Evolutionary conservation across 306 rosid genomes (phyloP).

Genomic region (Cucurbita ficifolia): DNA sequence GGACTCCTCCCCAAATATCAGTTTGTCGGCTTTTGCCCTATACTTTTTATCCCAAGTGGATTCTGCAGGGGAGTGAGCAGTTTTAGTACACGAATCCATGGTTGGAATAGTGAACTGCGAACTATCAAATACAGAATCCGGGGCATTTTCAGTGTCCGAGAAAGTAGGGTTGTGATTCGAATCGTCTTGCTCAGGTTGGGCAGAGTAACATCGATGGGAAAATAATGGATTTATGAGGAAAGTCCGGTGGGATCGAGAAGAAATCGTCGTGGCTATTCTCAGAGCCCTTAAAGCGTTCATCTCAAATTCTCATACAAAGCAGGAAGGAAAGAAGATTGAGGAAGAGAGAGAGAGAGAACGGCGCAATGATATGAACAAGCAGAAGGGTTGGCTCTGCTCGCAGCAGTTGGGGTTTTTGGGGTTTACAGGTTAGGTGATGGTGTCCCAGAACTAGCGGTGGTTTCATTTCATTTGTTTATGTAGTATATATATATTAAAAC

Average conservation of each 20-base stretch:
- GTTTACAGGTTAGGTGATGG: not conserved
- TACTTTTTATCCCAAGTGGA: constrained; percentile 45
- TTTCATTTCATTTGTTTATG: not conserved
- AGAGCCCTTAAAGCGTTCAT: constrained; percentile 56
- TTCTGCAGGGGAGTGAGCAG: not conserved
- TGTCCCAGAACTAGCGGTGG: not conserved
- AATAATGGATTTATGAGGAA: not conserved
- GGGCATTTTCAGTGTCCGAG: constrained; percentile 19
- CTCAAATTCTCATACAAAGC: not conserved
- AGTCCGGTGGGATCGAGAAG: constrained; percentile 6
- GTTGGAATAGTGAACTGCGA: constrained; percentile 32
- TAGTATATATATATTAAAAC: too few relatives aligned
- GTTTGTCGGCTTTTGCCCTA: constrained; percentile 34
- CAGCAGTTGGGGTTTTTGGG: not conserved
- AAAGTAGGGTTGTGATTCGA: constrained; percentile 9
- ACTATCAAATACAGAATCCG: constrained; percentile 56
- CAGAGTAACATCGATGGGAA: constrained; percentile 29
- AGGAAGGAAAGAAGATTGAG: not conserved
- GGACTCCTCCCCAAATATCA: constrained; percentile 22
- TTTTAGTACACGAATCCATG: constrained; percentile 13
- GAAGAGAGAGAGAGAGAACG: too few relatives aligned
- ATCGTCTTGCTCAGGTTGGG: constrained; percentile 44
- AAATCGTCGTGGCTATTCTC: constrained; percentile 17
- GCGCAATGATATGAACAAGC: not conserved
- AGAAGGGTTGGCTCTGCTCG: not conserved